A percentile compares a stretch with the other conserved stretches of the same genome.
phyloP scores from a whole-genome alignment of 1,139 yeast genomes.

The Kodamaea sp. region DNA sequence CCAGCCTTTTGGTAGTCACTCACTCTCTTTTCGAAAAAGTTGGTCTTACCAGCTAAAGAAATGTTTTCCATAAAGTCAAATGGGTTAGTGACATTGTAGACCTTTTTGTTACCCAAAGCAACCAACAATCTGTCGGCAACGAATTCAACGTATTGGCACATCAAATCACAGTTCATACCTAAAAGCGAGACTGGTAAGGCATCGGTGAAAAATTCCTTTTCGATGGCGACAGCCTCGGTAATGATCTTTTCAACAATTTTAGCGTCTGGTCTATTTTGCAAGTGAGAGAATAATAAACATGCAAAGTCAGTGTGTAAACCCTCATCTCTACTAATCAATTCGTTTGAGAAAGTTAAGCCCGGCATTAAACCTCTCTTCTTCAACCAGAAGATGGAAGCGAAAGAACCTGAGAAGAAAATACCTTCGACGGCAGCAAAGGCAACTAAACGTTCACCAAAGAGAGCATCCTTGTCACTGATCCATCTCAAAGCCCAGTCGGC shows the following conservation, averaged over 20 bases:
- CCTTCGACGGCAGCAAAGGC: slow-evolving; percentile 99
- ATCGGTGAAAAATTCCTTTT: slow-evolving; percentile 89
- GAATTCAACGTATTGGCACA: slow-evolving; percentile 97
- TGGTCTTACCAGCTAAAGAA: slow-evolving; percentile 96
- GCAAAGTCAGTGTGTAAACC: slow-evolving; percentile 99
- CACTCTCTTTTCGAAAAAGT: slow-evolving; percentile 98
- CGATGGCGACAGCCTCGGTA: slow-evolving; percentile 93
- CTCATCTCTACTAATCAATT: slow-evolving; percentile 95
- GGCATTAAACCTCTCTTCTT: slow-evolving; percentile 98
- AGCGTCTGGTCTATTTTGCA: slow-evolving; percentile 80
- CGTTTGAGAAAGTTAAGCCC: slow-evolving; percentile 94
- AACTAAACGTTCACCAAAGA: slow-evolving; percentile 91
- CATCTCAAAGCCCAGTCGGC: slow-evolving; percentile 98
- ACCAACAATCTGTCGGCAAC: slow-evolving; percentile 92
- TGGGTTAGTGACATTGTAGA: slow-evolving; percentile 86
- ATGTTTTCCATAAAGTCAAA: slow-evolving; percentile 98
- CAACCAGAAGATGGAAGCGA: slow-evolving; percentile 97
- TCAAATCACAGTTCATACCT: slow-evolving; percentile 88
- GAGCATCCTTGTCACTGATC: slow-evolving; percentile 83
- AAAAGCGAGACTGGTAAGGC: slow-evolving; percentile 87
- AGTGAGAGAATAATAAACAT: slow-evolving; percentile 88
- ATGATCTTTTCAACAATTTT: slow-evolving; percentile 78
- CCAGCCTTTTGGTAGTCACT: slow-evolving; percentile 99
- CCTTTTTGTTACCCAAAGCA: slow-evolving; percentile 85
- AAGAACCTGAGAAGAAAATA: slow-evolving; percentile 95